Evolutionary conservation across 1,139 yeast species (phyloP), one percentile per base, ranked within the genome.

Genomic region (Candida sp.): DNA sequence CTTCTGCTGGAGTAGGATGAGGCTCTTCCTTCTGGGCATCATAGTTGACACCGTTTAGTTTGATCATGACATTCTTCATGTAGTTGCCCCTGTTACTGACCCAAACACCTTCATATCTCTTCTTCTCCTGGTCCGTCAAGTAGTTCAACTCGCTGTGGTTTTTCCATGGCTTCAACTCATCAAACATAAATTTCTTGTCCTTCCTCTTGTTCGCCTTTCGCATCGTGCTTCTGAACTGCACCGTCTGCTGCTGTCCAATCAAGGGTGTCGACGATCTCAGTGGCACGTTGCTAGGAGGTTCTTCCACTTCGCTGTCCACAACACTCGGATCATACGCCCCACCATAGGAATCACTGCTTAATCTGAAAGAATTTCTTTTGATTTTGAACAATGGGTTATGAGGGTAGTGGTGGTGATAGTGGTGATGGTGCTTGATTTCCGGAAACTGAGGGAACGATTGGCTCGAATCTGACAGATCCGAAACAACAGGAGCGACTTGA

Each of bases 111-210:
- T 92, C 98, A 66, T 93, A 93, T 46, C 98, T 71, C 63, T 91
- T 92, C 53, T 90, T 77, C 65, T 94, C 98, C 35, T 77, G 80
- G 30, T 87, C 92, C 0, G 88, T 80, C 9, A 92, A 78, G 48
- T 72, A 76, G 44, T 75, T 76, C 8, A 85, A 76, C 55, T 85
- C 89, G 40, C 75, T 76, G 64, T 91, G 97, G 62, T 90, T 86
- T 62, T 93, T 94, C 98, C 99, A 94, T 0, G 98, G 98, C 66
- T 93, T 92, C 56, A 90, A 91, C 60, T 90, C 97, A 64, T 94
- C 88, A 66, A 94, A 93, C 25, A 70, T 66, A 42, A 75, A 69
- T 59, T 77, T 78, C 55, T 72, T 74, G 27, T 72, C 76, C 50
- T 69, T 72, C 46, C 69, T 59, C 50, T 68, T 72, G 58, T 77